Base-by-base conservation (phyloP, 1,284 basidiomycete genomes). In the Flammula alnicola region DNA sequence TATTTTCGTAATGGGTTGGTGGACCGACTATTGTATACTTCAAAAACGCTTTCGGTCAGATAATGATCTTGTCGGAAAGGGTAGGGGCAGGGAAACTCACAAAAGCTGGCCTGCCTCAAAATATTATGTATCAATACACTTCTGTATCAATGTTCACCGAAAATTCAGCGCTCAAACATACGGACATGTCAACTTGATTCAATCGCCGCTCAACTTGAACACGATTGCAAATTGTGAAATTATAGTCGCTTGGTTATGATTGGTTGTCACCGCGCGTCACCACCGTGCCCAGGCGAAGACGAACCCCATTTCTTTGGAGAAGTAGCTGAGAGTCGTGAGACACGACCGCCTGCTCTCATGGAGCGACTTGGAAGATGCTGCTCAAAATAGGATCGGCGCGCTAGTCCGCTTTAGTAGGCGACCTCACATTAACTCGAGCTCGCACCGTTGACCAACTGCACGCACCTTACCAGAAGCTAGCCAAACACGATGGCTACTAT, bases 81-180 rank as follows among this genome's bases (percentile, higher is more conserved):
- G 35, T 36, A 30, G 27, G 47, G 30, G 39, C 30, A 41, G 54
- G 44, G 46, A 40, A 41, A 37, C 38, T 50, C 55, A 41, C 46
- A 57, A 57, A 53, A 53, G 54, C 49, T 47, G 17, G 46, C 32
- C 49, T 50, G 41, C 41, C 46, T 43, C 37, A 49, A 45, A 54
- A 54, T 25, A 44, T 47, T 55, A 16, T 55, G 48, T 58, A 55
- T 49, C 40, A 54, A 43, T 51, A 52, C 27, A 29, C 22, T 27
- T 40, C 35, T 49, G 49, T 56, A 51, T 47, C 42, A 36, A 35
- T 25, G 41, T 53, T 40, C 31, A 50, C 23, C 44, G 29, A 45
- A 48, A 40, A 48, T n/a, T n/a, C n/a, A n/a, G n/a, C n/a, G n/a
- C n/a, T n/a, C n/a, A n/a, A n/a, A n/a, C n/a, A n/a, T n/a, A n/a